phyloP scores from a whole-genome alignment of 331 rosid genomes.

The Arachis monticola region DNA sequence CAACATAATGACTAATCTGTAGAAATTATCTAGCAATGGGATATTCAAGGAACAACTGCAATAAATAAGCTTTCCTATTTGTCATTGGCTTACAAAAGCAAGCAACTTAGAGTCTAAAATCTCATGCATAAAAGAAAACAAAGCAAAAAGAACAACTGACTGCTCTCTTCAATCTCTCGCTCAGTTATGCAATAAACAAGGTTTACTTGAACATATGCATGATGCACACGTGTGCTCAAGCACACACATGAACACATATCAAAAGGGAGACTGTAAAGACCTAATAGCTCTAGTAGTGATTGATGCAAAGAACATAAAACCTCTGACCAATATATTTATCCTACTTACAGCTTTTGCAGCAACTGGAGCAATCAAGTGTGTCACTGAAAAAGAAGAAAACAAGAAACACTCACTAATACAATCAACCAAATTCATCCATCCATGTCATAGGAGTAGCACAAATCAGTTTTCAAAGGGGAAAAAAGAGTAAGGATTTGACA shows the following conservation, averaged over 20 bases:
- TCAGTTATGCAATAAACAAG: conserved; percentile 4
- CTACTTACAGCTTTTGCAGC: conserved; percentile 70
- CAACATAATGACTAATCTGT: conserved; percentile 13
- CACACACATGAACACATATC: not conserved
- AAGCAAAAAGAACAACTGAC: conserved; percentile 21
- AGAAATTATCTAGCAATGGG: conserved; percentile 27
- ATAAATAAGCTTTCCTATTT: conserved; percentile 16
- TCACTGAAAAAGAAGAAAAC: conserved; percentile 52
- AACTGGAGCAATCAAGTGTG: conserved; percentile 60
- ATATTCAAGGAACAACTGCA: conserved; percentile 25
- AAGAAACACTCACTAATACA: conserved; percentile 24
- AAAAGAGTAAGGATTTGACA: not conserved
- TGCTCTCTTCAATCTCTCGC: conserved; percentile 18
- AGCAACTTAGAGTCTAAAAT: conserved; percentile 27
- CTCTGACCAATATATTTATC: conserved; percentile 40
- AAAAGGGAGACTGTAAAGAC: conserved; percentile 8
- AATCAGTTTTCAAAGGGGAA: not conserved
- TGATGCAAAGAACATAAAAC: conserved; percentile 22
- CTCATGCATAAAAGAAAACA: not conserved
- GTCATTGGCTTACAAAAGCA: conserved; percentile 20
- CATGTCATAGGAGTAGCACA: conserved; percentile 10
- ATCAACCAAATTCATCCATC: conserved; percentile 23
- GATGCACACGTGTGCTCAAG: not conserved
- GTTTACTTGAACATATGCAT: conserved; percentile 4
- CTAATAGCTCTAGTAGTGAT: conserved; percentile 1